Conservation (phyloP, 2,329 filamentous ascomycete genomes). For the Colletotrichum coccodes region DNA sequence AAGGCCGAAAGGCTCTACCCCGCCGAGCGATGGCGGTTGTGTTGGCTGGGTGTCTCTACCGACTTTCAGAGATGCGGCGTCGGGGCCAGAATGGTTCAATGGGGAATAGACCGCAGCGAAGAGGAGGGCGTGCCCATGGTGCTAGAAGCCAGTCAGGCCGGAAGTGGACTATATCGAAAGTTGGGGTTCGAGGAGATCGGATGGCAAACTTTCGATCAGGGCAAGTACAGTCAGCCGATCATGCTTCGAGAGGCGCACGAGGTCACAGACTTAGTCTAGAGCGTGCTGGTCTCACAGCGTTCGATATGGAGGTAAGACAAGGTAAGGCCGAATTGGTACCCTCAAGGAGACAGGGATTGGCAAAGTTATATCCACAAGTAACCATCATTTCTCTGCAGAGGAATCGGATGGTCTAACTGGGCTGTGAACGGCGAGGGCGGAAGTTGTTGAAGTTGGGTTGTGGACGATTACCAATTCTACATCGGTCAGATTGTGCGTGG, state of each 20-base stretch:
- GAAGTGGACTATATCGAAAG: neutral
- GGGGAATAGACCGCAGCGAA: conserved; percentile 5
- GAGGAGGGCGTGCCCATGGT: neutral
- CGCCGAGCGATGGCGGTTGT: conserved; percentile 10
- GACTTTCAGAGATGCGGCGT: neutral
- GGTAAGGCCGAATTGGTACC: no score
- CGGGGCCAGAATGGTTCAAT: neutral
- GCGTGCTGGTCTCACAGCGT: no score
- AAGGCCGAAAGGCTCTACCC: neutral
- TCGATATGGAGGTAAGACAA: no score
- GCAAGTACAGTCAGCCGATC: neutral
- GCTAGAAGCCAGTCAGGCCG: neutral
- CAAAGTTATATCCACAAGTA: no score
- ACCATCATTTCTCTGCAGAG: no score
- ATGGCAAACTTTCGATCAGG: neutral
- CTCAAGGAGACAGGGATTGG: no score
- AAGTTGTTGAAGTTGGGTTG: neutral
- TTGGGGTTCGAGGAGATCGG: neutral
- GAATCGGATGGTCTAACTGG: no score
- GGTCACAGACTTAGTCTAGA: neutral
- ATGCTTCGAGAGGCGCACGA: neutral
- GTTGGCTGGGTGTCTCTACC: neutral
- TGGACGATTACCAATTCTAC: no score
- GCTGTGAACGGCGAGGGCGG: neutral
- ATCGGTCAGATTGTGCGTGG: rapidly evolving